These are phyloP conservation scores for Penicillium sp. DNA, from an alignment of 2,329 filamentous ascomycete species.

Conservation along the genomic window DNA sequence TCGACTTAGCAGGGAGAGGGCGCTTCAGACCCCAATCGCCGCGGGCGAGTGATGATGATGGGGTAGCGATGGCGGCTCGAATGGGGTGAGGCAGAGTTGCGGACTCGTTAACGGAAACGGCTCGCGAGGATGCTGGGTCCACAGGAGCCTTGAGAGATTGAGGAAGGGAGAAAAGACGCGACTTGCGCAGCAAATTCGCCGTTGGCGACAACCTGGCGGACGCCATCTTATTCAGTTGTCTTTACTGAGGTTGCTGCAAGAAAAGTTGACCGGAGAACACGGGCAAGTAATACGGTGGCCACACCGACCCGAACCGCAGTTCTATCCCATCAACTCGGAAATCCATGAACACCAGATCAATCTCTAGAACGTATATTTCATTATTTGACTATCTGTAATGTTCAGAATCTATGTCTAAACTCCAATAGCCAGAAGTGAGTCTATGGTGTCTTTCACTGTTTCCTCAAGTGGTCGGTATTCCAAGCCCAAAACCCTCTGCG, in stretches of 20 bases:
- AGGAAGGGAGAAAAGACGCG: slow-evolving; percentile 86
- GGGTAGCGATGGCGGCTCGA: slow-evolving; percentile 78
- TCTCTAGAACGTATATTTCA: neutral
- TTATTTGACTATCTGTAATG: neutral
- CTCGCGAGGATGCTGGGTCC: slow-evolving; percentile 51
- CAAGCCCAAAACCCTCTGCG: slow-evolving; percentile 44
- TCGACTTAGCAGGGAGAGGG: slow-evolving; percentile 74
- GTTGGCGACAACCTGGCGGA: slow-evolving; percentile 57
- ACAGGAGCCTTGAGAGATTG: slow-evolving; percentile 67
- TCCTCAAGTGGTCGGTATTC: slow-evolving; percentile 43
- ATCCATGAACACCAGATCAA: neutral
- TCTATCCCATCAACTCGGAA: slow-evolving; percentile 4
- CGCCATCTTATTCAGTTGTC: slow-evolving; percentile 41
- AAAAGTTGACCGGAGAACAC: slow-evolving; percentile 35
- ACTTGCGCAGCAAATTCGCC: slow-evolving; percentile 74
- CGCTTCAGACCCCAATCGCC: slow-evolving; percentile 96
- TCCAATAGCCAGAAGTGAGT: slow-evolving; percentile 36
- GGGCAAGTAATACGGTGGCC: slow-evolving; percentile 29
- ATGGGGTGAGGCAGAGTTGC: slow-evolving; percentile 79
- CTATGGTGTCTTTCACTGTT: slow-evolving; percentile 40
- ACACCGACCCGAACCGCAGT: slow-evolving; percentile 22
- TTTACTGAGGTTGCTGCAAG: slow-evolving; percentile 26
- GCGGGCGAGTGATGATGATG: slow-evolving; percentile 67
- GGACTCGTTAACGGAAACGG: slow-evolving; percentile 60
- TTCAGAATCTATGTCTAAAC: slow-evolving; percentile 18